phyloP scores from a whole-genome alignment of 495 filamentous ascomycete genomes.

The Clohesyomyces aquaticus region DNA sequence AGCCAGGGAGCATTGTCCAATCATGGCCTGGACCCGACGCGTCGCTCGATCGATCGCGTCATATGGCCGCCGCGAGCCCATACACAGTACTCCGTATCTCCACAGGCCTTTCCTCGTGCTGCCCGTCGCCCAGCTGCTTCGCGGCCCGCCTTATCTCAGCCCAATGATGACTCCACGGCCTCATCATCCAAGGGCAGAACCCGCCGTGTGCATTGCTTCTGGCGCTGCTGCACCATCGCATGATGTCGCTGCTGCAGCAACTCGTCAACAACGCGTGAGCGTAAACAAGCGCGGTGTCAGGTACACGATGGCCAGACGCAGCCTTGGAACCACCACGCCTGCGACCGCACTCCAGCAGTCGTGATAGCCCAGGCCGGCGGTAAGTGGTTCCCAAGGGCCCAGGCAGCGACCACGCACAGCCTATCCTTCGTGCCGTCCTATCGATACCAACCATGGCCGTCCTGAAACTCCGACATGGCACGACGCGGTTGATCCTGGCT shows the following conservation, averaged over 20 bases:
- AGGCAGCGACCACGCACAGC: constrained; percentile 5
- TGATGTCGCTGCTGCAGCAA: not conserved
- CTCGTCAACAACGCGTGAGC: not conserved
- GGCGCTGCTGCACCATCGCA: not conserved
- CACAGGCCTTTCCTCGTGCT: not conserved
- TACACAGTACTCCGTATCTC: not conserved
- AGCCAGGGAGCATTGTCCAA: constrained; percentile 24
- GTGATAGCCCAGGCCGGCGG: constrained; percentile 7
- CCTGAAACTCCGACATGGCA: constrained; percentile 29
- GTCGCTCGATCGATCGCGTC: constrained; percentile 16
- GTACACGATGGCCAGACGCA: not conserved
- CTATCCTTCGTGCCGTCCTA: constrained; percentile 5
- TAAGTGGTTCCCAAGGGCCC: constrained; percentile 8
- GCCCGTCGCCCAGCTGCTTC: not conserved
- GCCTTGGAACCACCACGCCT: not conserved
- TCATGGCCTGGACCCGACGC: constrained; percentile 12
- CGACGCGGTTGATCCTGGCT: constrained; percentile 6
- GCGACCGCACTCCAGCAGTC: not conserved
- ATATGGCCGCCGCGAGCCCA: too few species aligned
- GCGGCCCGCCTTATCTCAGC: not conserved
- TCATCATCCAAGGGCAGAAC: too few species aligned
- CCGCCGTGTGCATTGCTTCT: not conserved
- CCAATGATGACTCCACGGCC: not conserved
- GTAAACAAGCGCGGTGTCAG: not conserved
- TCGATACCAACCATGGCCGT: constrained; percentile 4